Evolutionary conservation across 1,284 basidiomycete species (phyloP), one percentile per base, ranked within the genome.

Genomic region (Termitomyces sp.): DNA sequence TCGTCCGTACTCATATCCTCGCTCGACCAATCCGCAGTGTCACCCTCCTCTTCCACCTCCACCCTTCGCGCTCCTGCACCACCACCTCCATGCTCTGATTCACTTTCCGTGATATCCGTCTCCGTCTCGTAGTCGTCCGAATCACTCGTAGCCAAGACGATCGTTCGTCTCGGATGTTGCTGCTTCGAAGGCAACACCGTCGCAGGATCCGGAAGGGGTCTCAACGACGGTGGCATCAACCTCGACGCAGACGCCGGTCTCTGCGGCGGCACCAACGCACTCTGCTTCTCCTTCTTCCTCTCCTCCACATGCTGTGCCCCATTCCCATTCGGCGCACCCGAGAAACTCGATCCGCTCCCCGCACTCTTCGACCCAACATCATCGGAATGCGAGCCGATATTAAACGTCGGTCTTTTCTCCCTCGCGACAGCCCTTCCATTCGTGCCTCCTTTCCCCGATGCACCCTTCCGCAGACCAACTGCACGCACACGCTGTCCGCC

Each of bases 1-100:
- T 68, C 68, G 16, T 70, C 73, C 26, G 60, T 60, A 46, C 73
- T 74, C 63, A 74, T 65, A 14, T 74, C 77, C 52, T 81, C 81
- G 9, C 76, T 81, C 24, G 77, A 77, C 78, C 79, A 84, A 38
- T 76, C 77, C 5, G 74, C 79, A 51, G 76, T 76, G 34, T 78
- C 77, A 31, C 71, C 73, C 37, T 79, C 80, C 13, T 78, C 78
- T 52, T 71, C 74, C 55, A 49, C 35, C 75, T 18, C 74, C 76
- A 54, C 74, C 73, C 31, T 73, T 72, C 9, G 52, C 3, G 16
- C 74, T 11, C 73, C 75, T 51, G 73, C 75, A 7, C 30, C 21
- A 5, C 21, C 21, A 5, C 73, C 73, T n/a, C 76, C 77, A n/a
- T 72, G 74, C 8, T 44, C 54, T 9, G 39, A 48, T 4, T 54